Evolutionary conservation across 441 rosid genomes (phyloP), one percentile per base, ranked within the genome.

Genomic region (Isatis lusitanica): DNA sequence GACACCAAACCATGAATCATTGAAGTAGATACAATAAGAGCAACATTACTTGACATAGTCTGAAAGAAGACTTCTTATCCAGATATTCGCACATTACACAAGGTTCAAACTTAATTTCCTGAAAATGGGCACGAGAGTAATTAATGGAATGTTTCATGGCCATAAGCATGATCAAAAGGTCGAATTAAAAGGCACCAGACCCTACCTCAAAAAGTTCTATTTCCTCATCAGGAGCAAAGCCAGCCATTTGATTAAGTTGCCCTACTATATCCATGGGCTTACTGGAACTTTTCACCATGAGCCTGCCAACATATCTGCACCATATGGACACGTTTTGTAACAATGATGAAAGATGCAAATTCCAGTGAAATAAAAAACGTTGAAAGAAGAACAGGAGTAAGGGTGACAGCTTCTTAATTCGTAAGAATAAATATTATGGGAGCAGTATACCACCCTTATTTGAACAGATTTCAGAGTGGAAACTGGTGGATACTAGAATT

Each of bases 101-200:
- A 21, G 98, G 98, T 70, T 85, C 97, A 79, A 91, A 95, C 82
- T 95, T 95, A 79, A 95, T 95, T 85, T 95, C 99, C 99, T 91
- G 87, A 69, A 56, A 31, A 51, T 26, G 46, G 55, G 21, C 64
- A 42, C 44, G 55, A 63, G 81, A 65, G 35, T 15, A 55, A 13
- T 50, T 79, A 52, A 63, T 60, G 13, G 63, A 35, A 46, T 57
- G 56, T 78, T 48, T 24, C 11, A 39, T 56, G 38, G 72, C 40
- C 70, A 63, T 50, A 51, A 35, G 21, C 39, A 76, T 56, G 53
- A 56, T 10, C 44, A 21, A 18, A 50, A 39, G 21, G 47, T 43
- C 35, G 31, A 62, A 36, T 3, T 24, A 28, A 55, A 16, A 68
- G 26, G 40, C 61, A 71, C 47, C 9, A 52, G 55, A 60, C 65